These are phyloP conservation scores for Botrytis fragariae DNA, from an alignment of 2,329 filamentous ascomycete species.

Conservation along the genomic window DNA sequence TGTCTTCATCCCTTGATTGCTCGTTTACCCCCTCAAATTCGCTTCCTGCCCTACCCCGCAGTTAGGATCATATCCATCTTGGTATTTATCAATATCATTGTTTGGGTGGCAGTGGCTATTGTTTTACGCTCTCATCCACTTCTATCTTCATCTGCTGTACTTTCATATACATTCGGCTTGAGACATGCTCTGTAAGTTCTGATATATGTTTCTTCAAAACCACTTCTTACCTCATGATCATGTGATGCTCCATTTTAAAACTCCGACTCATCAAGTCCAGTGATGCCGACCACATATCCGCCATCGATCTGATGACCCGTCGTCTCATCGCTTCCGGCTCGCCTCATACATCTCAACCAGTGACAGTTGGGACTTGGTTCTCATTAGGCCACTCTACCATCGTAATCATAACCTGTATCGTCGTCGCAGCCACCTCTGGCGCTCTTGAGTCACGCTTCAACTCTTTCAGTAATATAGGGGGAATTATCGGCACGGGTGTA, in stretches of 20 bases:
- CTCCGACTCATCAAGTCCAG: not conserved
- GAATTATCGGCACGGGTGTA: conserved; percentile 85
- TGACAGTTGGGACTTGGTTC: conserved; percentile 93
- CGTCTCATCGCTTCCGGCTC: conserved; percentile 69
- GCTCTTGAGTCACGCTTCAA: conserved; percentile 80
- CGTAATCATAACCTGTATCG: conserved; percentile 83
- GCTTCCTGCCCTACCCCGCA: conserved; percentile 30
- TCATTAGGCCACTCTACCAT: conserved; percentile 91
- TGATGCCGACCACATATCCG: conserved; percentile 86
- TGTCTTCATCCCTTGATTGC: conserved; percentile 18
- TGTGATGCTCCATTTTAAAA: not conserved
- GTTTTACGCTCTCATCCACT: conserved; percentile 53
- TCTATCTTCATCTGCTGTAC: conserved; percentile 74
- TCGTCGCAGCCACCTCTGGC: conserved; percentile 86
- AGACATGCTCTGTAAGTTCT: conserved; percentile 70
- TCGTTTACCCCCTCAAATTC: conserved; percentile 17
- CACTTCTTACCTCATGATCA: not conserved
- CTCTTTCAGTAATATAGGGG: conserved; percentile 74
- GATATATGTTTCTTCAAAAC: not conserved
- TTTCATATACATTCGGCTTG: conserved; percentile 84
- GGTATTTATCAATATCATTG: conserved; percentile 50
- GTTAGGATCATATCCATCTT: conserved; percentile 51
- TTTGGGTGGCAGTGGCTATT: conserved; percentile 55
- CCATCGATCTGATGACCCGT: conserved; percentile 93
- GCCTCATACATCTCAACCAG: conserved; percentile 60